These are phyloP conservation scores for Gaultheria prostrata DNA, from an alignment of 148 eudicot genomes.

Conservation along the genomic window DNA sequence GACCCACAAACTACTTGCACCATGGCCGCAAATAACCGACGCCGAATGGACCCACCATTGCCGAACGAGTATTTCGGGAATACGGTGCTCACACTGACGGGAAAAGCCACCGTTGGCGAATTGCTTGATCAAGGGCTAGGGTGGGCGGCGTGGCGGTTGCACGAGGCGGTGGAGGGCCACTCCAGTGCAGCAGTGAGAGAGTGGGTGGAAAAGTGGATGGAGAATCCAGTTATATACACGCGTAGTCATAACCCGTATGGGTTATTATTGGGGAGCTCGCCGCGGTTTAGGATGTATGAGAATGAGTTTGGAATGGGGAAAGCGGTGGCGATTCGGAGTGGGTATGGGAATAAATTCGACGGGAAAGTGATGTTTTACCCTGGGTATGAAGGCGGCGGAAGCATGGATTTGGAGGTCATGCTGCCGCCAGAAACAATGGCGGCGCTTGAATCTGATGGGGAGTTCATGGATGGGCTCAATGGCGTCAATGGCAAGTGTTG, in stretches of 20 bases:
- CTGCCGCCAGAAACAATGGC: constrained; percentile 19
- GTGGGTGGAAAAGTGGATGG: constrained; percentile 16
- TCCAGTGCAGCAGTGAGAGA: background rate
- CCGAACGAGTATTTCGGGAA: constrained; percentile 25
- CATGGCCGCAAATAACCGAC: constrained; percentile 13
- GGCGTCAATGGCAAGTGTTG: background rate
- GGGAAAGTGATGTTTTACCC: constrained; percentile 31
- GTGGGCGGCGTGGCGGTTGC: background rate
- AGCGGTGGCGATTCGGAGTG: constrained; percentile 29
- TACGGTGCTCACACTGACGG: background rate
- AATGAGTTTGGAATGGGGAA: constrained; percentile 30
- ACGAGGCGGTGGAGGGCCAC: constrained; percentile 12
- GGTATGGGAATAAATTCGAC: constrained; percentile 23
- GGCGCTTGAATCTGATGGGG: constrained; percentile 19
- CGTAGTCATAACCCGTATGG: constrained; percentile 19
- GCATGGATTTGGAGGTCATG: constrained; percentile 32
- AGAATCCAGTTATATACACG: constrained; percentile 11
- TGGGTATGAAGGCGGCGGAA: constrained; percentile 23
- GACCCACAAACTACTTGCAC: constrained; percentile 4
- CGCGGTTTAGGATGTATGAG: constrained; percentile 28
- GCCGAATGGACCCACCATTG: constrained; percentile 24
- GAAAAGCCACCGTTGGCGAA: background rate
- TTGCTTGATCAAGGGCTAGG: background rate
- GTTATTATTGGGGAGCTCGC: constrained; percentile 24
- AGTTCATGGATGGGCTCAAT: constrained; percentile 15